Evolutionary conservation across 257 asterid genomes (phyloP), one percentile per base, ranked within the genome.

Genomic region (Scutellaria galericulata): DNA sequence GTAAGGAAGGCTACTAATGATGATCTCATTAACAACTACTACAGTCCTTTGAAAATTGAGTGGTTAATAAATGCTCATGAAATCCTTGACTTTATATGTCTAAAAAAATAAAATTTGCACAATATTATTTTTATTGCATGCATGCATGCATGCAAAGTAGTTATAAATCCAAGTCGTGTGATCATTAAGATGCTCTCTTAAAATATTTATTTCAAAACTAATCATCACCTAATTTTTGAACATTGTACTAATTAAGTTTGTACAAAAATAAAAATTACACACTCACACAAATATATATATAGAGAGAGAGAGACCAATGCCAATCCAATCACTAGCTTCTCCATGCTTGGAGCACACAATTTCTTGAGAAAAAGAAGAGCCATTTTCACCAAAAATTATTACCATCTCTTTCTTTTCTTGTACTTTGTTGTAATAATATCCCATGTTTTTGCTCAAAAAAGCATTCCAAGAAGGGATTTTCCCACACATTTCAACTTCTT

Each of bases 401-500:
- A 9, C 41, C 10, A 4, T 20, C 37, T 59, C n/a, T 20, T 71
- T 7, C 7, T 65, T 11, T 37, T 39, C 18, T 41, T 66, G 13
- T 40, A 50, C 41, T 24, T 77, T 9, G 1, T 65, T 58, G 11
- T 51, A n/a, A 40, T 50, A 40, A 66, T 0, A n/a, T 56, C 66
- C 71, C 66, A 77, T 57, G 74, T 71, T 40, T 44, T 18, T 48
- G 70, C 74, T 14, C 46, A 61, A 18, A 53, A 70, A 60, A 42
- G 51, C 41, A 11, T 47, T 3, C 35, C 48, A 20, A 63, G 62
- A 3, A 62, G 35, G 39, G 72, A 63, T 47, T 63, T 66, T n/a
- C 77, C 83, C 8, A 65, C 77, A n/a, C 83, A 75, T 66, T 79
- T 57, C 7, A 79, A 75, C 37, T 79, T 79, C 78, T 57, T 79